These are phyloP conservation scores for Boletus barrowsii DNA, from an alignment of 768 basidiomycete species.

Conservation along the genomic window DNA sequence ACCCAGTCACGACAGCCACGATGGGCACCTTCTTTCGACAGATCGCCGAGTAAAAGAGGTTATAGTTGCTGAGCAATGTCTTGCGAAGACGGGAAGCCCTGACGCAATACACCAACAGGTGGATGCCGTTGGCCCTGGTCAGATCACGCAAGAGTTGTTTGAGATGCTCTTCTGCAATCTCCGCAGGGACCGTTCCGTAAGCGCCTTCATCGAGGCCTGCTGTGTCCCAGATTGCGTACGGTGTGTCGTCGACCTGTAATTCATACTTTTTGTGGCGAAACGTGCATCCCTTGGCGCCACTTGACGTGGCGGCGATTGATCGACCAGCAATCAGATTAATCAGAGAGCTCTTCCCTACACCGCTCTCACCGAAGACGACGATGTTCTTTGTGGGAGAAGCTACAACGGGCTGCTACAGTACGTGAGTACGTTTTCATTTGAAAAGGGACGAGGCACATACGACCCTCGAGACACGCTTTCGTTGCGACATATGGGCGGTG, in stretches of 20 bases:
- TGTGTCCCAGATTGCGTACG: constrained; percentile 36
- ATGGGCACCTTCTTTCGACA: constrained; percentile 37
- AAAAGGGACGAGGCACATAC: constrained; percentile 14
- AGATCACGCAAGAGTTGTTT: constrained; percentile 25
- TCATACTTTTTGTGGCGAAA: constrained; percentile 29
- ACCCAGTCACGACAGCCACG: constrained; percentile 36
- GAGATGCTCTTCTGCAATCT: constrained; percentile 27
- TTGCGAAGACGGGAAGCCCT: constrained; percentile 31
- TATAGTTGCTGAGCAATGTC: constrained; percentile 33
- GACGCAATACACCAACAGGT: constrained; percentile 33
- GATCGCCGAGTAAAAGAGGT: constrained; percentile 36
- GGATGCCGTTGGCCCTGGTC: constrained; percentile 25
- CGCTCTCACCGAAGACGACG: constrained; percentile 28
- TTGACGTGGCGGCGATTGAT: constrained; percentile 37
- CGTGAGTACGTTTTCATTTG: constrained; percentile 3
- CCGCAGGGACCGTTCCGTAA: constrained; percentile 28
- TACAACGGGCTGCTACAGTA: constrained; percentile 5
- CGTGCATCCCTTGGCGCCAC: constrained; percentile 34
- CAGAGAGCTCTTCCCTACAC: constrained; percentile 41
- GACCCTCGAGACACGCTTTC: constrained; percentile 10
- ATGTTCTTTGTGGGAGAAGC: constrained; percentile 21
- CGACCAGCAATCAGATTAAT: constrained; percentile 40
- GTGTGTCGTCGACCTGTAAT: constrained; percentile 22
- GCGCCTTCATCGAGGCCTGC: constrained; percentile 38
- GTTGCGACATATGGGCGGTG: constrained; percentile 23